These are phyloP conservation scores for Backusella tarrabulga DNA, from an alignment of 192 early-diverging fungal species.

Conservation along the genomic window DNA sequence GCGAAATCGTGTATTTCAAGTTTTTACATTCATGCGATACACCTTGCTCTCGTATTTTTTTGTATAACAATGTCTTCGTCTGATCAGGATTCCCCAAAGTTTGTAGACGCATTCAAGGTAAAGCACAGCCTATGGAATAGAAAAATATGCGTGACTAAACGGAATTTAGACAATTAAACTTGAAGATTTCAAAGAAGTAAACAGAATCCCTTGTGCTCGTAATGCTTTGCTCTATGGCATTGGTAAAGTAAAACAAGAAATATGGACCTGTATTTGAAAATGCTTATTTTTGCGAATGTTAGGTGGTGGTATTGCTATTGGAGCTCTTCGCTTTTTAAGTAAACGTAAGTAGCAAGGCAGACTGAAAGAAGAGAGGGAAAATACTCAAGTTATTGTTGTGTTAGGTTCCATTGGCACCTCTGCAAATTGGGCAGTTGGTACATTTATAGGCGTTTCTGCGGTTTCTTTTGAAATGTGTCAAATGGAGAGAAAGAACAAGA, in stretches of 20 bases:
- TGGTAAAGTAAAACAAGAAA: constrained; percentile 11
- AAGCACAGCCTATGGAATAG: not conserved
- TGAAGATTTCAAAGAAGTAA: constrained; percentile 42
- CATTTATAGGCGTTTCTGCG: constrained; percentile 35
- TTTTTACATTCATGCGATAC: constrained; percentile 2
- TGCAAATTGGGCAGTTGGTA: constrained; percentile 44
- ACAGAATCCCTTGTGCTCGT: constrained; percentile 44
- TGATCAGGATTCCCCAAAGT: constrained; percentile 15
- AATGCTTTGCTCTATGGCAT: constrained; percentile 44
- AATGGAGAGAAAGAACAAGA: constrained; percentile 30
- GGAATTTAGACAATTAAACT: constrained; percentile 34
- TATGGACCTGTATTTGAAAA: not conserved
- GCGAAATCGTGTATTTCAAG: not conserved
- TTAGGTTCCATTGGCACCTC: constrained; percentile 33
- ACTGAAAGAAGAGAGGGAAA: not conserved
- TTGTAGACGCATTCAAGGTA: constrained; percentile 26
- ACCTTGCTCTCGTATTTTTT: not conserved
- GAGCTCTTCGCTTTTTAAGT: constrained; percentile 33
- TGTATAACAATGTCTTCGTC: constrained; percentile 6
- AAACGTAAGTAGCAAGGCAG: constrained; percentile 26
- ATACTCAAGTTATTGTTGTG: not conserved
- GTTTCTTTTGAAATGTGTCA: constrained; percentile 40
- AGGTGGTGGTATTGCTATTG: constrained; percentile 37
- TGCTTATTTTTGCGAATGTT: not conserved
- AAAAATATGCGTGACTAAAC: not conserved